Percentiles rank a stretch among this genome's conserved stretches.
phyloP scores from a whole-genome alignment of 129 eudicot genomes.

The Chrysanthemum lavandulifolium region DNA sequence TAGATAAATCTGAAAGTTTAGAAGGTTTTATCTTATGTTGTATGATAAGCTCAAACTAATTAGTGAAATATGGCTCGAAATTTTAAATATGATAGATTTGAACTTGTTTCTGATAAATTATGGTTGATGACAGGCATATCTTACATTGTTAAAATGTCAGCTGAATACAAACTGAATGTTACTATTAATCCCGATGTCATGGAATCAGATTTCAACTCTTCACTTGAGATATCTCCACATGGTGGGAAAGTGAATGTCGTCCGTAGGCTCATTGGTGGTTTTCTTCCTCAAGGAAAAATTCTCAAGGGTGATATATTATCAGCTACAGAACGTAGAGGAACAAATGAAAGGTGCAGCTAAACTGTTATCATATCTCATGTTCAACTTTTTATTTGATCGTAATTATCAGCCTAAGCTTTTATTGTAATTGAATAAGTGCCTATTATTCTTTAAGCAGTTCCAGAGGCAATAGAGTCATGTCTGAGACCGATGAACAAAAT shows the following conservation, averaged over 20 bases:
- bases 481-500: slow-evolving; percentile 21
- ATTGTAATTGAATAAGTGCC: neutral
- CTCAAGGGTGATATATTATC: slow-evolving; percentile 26
- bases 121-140: slow-evolving; percentile 27
- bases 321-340: slow-evolving; percentile 42
- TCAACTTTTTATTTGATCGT: neutral
- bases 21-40: neutral
- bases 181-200: slow-evolving; percentile 38
- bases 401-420: neutral
- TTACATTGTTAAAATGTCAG: slow-evolving; percentile 33
- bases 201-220: slow-evolving; percentile 41
- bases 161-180: slow-evolving; percentile 49
- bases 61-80: neutral
- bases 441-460: slow-evolving; percentile 33
- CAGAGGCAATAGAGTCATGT: slow-evolving; percentile 38
- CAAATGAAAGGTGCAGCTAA: slow-evolving; percentile 50
- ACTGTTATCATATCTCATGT: neutral
- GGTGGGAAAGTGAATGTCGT: slow-evolving; percentile 44
- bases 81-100: neutral
- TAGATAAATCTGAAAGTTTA: neutral
- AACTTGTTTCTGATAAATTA: slow-evolving; percentile 1
- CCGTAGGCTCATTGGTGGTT: slow-evolving; percentile 44
- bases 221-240: slow-evolving; percentile 35
- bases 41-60: neutral
- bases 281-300: slow-evolving; percentile 41